Evolutionary conservation across 2,329 filamentous ascomycete genomes (phyloP).

Genomic region (Colletotrichum chlorophyti): DNA sequence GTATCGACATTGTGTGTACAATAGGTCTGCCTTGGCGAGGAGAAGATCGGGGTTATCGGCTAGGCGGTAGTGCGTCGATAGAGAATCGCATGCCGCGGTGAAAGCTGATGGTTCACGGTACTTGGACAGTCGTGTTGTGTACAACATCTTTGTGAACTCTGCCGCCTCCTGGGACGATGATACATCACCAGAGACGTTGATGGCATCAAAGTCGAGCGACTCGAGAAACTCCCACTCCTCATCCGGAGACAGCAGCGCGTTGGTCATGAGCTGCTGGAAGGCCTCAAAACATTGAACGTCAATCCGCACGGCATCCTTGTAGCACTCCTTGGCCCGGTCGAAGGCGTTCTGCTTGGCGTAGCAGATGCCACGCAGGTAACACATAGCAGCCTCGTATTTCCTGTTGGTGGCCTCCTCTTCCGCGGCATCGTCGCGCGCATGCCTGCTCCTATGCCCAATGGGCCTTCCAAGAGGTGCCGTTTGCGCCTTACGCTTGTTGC

Average conservation of each 20-base stretch:
- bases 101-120: conserved; percentile 89
- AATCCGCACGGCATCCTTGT: conserved; percentile 95
- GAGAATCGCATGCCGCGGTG: conserved; percentile 83
- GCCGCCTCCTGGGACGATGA: conserved; percentile 83
- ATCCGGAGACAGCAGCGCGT: conserved; percentile 86
- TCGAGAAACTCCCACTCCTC: conserved; percentile 92
- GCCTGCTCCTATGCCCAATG: conserved; percentile 39
- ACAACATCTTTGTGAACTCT: conserved; percentile 94
- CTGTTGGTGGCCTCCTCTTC: conserved; percentile 77
- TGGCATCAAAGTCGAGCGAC: conserved; percentile 87
- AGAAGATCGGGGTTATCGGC: conserved; percentile 87
- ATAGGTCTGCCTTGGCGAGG: conserved; percentile 85
- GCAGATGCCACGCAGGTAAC: conserved; percentile 90
- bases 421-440: conserved; percentile 43
- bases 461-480: conserved; percentile 54
- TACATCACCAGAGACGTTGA: conserved; percentile 69
- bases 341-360: conserved; percentile 98
- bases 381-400: conserved; percentile 96
- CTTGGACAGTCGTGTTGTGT: conserved; percentile 93
- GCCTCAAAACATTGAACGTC: conserved; percentile 99
- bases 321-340: conserved; percentile 96
- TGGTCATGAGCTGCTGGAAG: conserved; percentile 97
- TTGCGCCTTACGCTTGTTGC: conserved; percentile 74
- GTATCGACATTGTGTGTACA: conserved; percentile 95
- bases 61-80: conserved; percentile 93